phyloP scores from a whole-genome alignment of 345 rosid species.

The Salix purpurea region DNA sequence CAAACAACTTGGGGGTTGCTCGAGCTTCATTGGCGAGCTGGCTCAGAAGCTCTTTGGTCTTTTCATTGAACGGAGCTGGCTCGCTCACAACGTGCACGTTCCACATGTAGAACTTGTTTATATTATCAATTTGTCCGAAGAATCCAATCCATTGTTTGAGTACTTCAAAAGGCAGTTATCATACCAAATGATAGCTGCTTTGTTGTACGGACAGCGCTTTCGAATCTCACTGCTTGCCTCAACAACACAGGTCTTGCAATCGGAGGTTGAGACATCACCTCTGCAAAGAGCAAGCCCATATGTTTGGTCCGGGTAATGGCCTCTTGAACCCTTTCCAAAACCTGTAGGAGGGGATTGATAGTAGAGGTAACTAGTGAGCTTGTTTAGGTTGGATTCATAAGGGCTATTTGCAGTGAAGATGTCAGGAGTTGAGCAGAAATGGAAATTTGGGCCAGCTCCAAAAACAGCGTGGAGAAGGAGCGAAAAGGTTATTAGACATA shows the following conservation, averaged over 20 bases:
- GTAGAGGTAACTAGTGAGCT: constrained; percentile 17
- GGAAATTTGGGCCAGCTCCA: constrained; percentile 33
- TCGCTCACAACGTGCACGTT: not conserved
- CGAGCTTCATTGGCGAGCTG: not conserved
- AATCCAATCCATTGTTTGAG: not conserved
- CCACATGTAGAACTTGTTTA: not conserved
- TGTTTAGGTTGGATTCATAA: constrained; percentile 29
- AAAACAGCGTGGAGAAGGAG: constrained; percentile 29
- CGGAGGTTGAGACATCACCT: not conserved
- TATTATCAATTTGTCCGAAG: constrained; percentile 1
- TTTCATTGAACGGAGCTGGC: not conserved
- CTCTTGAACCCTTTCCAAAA: not conserved
- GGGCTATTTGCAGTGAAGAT: constrained; percentile 27
- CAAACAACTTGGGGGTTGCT: not conserved
- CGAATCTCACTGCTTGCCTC: not conserved
- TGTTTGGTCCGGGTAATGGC: not conserved
- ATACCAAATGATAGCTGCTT: constrained; percentile 2
- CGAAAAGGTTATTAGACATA: constrained; percentile 11
- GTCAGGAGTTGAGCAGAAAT: constrained; percentile 35
- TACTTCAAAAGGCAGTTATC: constrained; percentile 13
- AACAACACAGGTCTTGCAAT: not conserved
- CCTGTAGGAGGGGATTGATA: not conserved
- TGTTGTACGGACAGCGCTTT: not conserved
- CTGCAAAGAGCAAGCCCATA: constrained; percentile 4
- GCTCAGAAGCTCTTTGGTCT: not conserved